Conservation (phyloP, 2,329 filamentous ascomycete species). For the Colletotrichum sojae region DNA sequence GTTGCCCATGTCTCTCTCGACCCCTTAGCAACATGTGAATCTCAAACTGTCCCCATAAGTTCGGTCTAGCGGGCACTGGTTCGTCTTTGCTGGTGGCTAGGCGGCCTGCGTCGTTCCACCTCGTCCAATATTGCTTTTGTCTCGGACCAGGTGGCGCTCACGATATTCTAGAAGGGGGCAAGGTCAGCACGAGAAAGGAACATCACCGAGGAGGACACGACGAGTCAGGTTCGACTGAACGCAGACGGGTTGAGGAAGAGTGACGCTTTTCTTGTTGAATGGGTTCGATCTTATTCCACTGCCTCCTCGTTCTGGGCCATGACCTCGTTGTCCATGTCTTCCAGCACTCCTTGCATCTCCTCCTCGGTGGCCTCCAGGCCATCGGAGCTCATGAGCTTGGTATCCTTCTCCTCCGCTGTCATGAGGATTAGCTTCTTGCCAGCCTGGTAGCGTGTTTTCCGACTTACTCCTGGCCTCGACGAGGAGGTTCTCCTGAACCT, state of each 20-base stretch:
- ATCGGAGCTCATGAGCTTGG: conserved; percentile 77
- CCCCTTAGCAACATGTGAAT: conserved; percentile 15
- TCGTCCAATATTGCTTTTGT: conserved; percentile 26
- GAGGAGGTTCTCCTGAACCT: conserved; percentile 91
- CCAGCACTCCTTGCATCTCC: conserved; percentile 69
- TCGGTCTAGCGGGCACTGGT: conserved; percentile 22
- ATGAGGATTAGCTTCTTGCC: conserved; percentile 45
- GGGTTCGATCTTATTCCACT: conserved; percentile 22
- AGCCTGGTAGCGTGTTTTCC: not conserved
- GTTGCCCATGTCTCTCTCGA: conserved; percentile 1
- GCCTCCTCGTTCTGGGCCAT: conserved; percentile 44
- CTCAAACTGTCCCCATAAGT: not conserved
- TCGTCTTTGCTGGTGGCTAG: conserved; percentile 32
- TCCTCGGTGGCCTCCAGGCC: conserved; percentile 75
- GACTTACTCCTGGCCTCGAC: conserved; percentile 82
- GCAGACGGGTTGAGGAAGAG: not conserved
- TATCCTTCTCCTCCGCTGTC: conserved; percentile 76
- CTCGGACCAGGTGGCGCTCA: conserved; percentile 23
- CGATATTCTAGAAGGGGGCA: conserved; percentile 30
- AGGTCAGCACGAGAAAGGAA: conserved; percentile 20
- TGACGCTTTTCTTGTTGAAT: conserved; percentile 19
- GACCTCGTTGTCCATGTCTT: conserved; percentile 58
- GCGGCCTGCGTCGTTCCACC: conserved; percentile 1
- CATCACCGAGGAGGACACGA: conserved; percentile 15
- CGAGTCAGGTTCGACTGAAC: not conserved